A percentile compares a stretch with the other conserved stretches of the same genome.
These are phyloP conservation scores for Entophlyctis luteolus DNA, from an alignment of 192 early-diverging fungal species.

Conservation along the genomic window DNA sequence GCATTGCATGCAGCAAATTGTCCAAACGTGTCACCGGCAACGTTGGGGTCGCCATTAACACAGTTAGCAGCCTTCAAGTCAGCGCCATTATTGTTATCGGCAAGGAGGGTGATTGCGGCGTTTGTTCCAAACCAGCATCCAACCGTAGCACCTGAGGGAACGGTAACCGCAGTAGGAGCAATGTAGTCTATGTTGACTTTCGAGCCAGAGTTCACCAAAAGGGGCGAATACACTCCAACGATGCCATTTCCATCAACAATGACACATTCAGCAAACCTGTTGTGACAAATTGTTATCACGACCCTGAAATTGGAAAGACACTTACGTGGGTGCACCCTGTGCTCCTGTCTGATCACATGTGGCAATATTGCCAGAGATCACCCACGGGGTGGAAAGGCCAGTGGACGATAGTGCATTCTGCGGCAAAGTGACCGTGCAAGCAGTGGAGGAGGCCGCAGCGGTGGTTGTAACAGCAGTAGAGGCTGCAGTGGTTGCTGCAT, in stretches of 20 bases:
- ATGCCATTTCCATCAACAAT: slow-evolving; percentile 26
- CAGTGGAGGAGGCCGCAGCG: too few relatives aligned
- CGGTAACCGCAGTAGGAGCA: slow-evolving; percentile 24
- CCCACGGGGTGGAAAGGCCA: slow-evolving; percentile 26
- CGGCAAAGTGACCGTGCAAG: slow-evolving; percentile 13
- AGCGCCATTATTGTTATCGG: slow-evolving; percentile 10
- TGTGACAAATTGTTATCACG: slow-evolving; percentile 23
- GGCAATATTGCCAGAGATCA: slow-evolving; percentile 16
- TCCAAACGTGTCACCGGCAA: slow-evolving; percentile 26
- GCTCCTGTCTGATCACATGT: slow-evolving; percentile 27
- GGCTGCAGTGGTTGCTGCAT: too few relatives aligned
- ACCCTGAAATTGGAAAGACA: slow-evolving; percentile 28
- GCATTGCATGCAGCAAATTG: slow-evolving; percentile 45
- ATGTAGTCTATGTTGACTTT: slow-evolving; percentile 18
- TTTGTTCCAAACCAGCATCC: slow-evolving; percentile 43
- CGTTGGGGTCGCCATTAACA: slow-evolving; percentile 29
- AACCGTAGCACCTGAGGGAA: slow-evolving; percentile 33
- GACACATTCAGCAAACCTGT: slow-evolving; percentile 36
- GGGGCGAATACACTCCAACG: slow-evolving; percentile 35
- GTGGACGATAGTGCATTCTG: slow-evolving; percentile 21
- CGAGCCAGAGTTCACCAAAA: slow-evolving; percentile 32
- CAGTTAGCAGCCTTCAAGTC: slow-evolving; percentile 29
- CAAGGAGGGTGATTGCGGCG: slow-evolving; percentile 35
- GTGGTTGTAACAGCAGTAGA: too few relatives aligned
- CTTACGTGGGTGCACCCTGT: slow-evolving; percentile 15